These are phyloP conservation scores for Salix koriyanagi DNA, from an alignment of 345 rosid species.

Conservation along the genomic window DNA sequence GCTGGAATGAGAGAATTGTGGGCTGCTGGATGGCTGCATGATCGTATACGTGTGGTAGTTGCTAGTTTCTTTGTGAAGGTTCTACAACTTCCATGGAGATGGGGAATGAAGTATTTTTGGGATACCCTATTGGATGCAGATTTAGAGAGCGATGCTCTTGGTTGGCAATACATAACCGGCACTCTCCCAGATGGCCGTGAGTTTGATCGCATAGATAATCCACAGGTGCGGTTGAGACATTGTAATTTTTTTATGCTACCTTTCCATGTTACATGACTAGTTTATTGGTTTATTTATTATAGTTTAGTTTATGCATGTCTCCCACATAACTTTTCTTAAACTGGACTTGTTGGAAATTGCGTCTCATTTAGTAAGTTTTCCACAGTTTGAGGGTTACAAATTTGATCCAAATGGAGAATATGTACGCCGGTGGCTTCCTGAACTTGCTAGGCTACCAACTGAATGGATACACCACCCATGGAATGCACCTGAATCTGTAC, in stretches of 20 bases:
- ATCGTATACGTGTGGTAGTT: constrained; percentile 92
- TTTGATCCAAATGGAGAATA: constrained; percentile 93
- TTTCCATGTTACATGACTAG: not conserved
- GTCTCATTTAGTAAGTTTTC: constrained; percentile 10
- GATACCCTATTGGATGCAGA: constrained; percentile 96
- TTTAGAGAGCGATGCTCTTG: constrained; percentile 94
- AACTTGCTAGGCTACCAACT: constrained; percentile 89
- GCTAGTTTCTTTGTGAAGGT: constrained; percentile 98
- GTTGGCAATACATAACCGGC: constrained; percentile 98
- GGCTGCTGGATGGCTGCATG: constrained; percentile 98
- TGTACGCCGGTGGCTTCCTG: constrained; percentile 97
- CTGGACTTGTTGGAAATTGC: not conserved
- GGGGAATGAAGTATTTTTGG: constrained; percentile 99
- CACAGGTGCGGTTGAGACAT: constrained; percentile 47
- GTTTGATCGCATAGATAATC: constrained; percentile 86
- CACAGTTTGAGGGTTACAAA: constrained; percentile 89
- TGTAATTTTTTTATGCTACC: not conserved
- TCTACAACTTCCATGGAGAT: constrained; percentile 94
- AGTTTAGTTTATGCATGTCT: not conserved
- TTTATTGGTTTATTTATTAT: not conserved
- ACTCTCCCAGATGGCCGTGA: constrained; percentile 92
- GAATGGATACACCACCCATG: constrained; percentile 99
- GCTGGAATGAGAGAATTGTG: constrained; percentile 99
- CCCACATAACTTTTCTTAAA: not conserved
- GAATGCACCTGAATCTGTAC: constrained; percentile 90